Evolutionary conservation across 148 eudicot species (phyloP), one percentile per base, ranked within the genome.

Genomic region (Selenicereus undatus): DNA sequence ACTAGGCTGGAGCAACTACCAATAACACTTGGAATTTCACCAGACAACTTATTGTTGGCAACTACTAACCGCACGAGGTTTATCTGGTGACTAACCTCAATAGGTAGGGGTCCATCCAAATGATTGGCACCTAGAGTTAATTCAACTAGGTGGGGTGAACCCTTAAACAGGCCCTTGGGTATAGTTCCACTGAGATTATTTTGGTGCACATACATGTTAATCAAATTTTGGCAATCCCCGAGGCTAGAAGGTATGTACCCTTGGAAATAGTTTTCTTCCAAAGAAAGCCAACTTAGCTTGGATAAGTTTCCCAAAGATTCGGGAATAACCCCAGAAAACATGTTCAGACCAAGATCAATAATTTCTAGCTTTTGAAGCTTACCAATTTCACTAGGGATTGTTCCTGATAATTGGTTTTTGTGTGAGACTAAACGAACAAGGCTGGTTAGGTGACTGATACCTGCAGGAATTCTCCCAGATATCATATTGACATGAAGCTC

Each of bases 21-120:
- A 2, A 32, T 32, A 2, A 2, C 32, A 32, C 32, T 32, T 32
- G 32, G 32, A 32, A 32, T 32, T 32, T 32, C 32, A 32, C 32
- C 32, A 2, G 32, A 32, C 32, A 32, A 32, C 32, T 32, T 32
- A 32, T 32, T 32, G 2, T 32, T 32, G 2, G 1, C 32, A 0
- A 32, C 32, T 0, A 0, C 58, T 36, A 89, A 68, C 22, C 11
- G 0, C 45, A 16, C 64, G 1, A 88, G 82, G 75, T 75, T 86
- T 29, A 1, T 83, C 66, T 88, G 85, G 29, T 50, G 36, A 7
- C 81, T 74, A 8, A 88, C 80, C 50, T 86, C 84, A 3, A 43
- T 3, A 3, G 90, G 89, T 22, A 90, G 72, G 20, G 84, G 48
- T 5, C 90, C 90, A 66, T 73, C 73, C 62, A 86, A 76, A 43